These are phyloP conservation scores for Hylodesmum podocarpum DNA, from an alignment of 306 rosid species.

Conservation along the genomic window DNA sequence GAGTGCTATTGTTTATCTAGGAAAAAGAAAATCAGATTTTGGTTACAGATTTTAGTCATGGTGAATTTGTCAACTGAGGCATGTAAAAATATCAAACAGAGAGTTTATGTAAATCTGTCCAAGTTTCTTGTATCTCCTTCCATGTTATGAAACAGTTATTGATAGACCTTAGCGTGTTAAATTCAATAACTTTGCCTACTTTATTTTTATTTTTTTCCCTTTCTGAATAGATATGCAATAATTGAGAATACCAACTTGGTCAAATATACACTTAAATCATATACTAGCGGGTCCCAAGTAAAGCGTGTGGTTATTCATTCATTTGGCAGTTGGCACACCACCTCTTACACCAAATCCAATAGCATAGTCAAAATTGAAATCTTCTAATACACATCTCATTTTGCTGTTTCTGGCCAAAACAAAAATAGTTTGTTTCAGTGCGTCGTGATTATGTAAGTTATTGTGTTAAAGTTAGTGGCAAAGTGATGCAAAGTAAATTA, in stretches of 20 bases:
- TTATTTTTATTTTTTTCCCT: neutral
- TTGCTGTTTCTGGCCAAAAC: neutral
- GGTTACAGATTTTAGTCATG: neutral
- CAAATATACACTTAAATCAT: neutral
- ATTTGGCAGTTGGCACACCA: neutral
- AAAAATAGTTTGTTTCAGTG: neutral
- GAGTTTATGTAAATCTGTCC: conserved; percentile 3
- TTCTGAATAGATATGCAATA: neutral
- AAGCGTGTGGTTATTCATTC: conserved; percentile 24
- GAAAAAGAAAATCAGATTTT: conserved; percentile 21
- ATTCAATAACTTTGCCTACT: no score
- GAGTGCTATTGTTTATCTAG: conserved; percentile 2
- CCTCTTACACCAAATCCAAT: neutral
- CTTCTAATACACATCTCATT: neutral
- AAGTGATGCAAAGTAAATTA: neutral
- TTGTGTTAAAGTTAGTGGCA: neutral
- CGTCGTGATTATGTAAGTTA: neutral
- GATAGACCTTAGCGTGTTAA: neutral
- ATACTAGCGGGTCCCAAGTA: neutral
- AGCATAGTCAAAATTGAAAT: conserved; percentile 17
- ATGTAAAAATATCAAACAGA: conserved; percentile 5
- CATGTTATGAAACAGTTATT: neutral
- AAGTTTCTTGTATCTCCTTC: neutral
- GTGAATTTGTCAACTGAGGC: conserved; percentile 30
- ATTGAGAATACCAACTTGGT: neutral